Conservation (phyloP, 768 basidiomycete species). For the Xanthoconium purpureum region DNA sequence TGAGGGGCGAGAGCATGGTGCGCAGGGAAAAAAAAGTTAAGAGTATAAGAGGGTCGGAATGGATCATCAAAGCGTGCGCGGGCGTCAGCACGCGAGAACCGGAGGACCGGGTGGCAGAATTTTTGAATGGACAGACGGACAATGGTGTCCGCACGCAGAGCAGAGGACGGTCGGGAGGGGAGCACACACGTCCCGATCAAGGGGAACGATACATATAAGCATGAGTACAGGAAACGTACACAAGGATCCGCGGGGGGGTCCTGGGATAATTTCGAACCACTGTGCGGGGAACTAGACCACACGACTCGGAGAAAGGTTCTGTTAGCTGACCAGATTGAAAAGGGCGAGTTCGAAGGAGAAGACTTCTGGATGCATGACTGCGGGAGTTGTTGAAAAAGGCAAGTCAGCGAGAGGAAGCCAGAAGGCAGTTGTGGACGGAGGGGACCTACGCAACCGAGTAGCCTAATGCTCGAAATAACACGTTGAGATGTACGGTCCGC, state of each 20-base stretch:
- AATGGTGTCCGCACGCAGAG: slow-evolving; percentile 8
- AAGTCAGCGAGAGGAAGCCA: slow-evolving; percentile 16
- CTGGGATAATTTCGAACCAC: slow-evolving; percentile 29
- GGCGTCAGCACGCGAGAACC: slow-evolving; percentile 11
- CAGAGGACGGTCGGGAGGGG: slow-evolving; percentile 9
- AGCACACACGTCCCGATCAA: slow-evolving; percentile 18
- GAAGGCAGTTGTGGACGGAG: slow-evolving; percentile 12
- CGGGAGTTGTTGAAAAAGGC: slow-evolving; percentile 10
- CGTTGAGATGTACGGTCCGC: slow-evolving; percentile 25
- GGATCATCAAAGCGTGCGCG: slow-evolving; percentile 17
- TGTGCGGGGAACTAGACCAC: slow-evolving; percentile 28
- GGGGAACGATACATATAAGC: slow-evolving; percentile 24
- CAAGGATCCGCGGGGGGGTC: slow-evolving; percentile 33
- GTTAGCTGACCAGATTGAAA: slow-evolving; percentile 6
- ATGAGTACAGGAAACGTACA: slow-evolving; percentile 8
- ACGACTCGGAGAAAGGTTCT: slow-evolving; percentile 8
- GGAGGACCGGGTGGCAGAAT: slow-evolving; percentile 1
- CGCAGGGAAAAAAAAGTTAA: background rate
- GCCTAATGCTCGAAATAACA: slow-evolving; percentile 23
- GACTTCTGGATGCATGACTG: slow-evolving; percentile 9
- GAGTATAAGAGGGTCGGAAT: slow-evolving; percentile 16
- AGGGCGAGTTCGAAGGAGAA: slow-evolving; percentile 8
- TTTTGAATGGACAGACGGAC: slow-evolving; percentile 5
- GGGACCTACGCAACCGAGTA: slow-evolving; percentile 22
- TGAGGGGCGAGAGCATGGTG: slow-evolving; percentile 16